Base-by-base conservation (phyloP, 2,329 filamentous ascomycete species). In the Neobulgaria alba region DNA sequence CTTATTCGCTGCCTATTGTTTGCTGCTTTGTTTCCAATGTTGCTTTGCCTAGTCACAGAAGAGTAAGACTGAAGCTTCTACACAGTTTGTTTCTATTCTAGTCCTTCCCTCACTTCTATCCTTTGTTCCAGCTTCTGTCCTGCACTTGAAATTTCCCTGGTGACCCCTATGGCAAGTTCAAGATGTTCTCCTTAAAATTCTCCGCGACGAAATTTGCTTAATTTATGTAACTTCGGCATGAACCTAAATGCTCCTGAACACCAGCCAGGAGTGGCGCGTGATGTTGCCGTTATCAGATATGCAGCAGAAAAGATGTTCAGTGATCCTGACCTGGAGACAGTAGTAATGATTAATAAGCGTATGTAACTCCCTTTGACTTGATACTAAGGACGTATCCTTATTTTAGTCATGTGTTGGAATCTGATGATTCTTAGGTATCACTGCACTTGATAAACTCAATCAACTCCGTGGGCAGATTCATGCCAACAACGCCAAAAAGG, bases 211-310 rank as follows among this genome's bases (percentile, higher is more conserved):
- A 7, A 7, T 7, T 26, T n/a, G 3, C n/a, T 4, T 35, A 35
- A 8, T 34, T 16, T 34, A 8, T 34, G 4, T 18, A 18, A 32
- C 7, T 18, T n/a, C 17, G 15, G 20, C 15, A 48, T 46, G 46
- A 48, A 46, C 16, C 38, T 36, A 12, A 44, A 48, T 21, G 46
- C 46, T n/a, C 46, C 46, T 9, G 41, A 42, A 31, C 47, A 45
- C 20, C 43, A 41, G 12, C 41, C 39, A 8, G 19, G 21, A 4
- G 20, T 39, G 9, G 39, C 34, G 5, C 32, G 17, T 15, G 29
- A 40, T 35, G 23, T 31, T 2, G 17, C 30, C 18, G 33, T 46
- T 14, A 42, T 49, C n/a, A 33, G 16, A 10, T 33, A 20, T 9
- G 37, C 41, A 23, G 33, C 33, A n/a, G 38, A 43, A 3, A 46